Conservation (phyloP, 2,329 filamentous ascomycete genomes). For the Monosporascus cannonballus region DNA sequence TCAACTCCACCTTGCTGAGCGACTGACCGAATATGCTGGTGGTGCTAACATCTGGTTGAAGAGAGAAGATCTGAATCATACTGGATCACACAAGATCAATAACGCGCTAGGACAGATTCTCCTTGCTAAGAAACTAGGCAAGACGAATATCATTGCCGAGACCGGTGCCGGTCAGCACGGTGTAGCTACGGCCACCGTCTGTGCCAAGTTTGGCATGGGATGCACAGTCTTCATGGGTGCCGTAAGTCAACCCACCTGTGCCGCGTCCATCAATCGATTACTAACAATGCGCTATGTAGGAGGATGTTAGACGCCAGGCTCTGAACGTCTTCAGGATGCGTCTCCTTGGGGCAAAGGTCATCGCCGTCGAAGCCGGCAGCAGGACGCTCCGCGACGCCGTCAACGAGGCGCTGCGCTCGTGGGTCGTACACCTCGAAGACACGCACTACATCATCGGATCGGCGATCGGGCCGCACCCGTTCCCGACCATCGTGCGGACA, state of each 20-base stretch:
- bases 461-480: slow-evolving; percentile 94
- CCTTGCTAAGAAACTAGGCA: slow-evolving; percentile 77
- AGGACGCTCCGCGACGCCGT: slow-evolving; percentile 80
- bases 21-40: slow-evolving; percentile 80
- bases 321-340: slow-evolving; percentile 99
- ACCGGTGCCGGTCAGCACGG: slow-evolving; percentile 97
- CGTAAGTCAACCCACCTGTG: slow-evolving; percentile 28
- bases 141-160: slow-evolving; percentile 96
- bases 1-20: slow-evolving; percentile 81
- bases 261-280: background rate
- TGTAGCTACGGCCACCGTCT: slow-evolving; percentile 94
- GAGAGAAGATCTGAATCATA: slow-evolving; percentile 96
- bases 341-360: slow-evolving; percentile 84
- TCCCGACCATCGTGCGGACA: slow-evolving; percentile 94
- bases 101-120: slow-evolving; percentile 93
- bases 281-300: slow-evolving; percentile 33
- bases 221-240: slow-evolving; percentile 98
- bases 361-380: slow-evolving; percentile 87
- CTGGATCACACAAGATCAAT: slow-evolving; percentile 98
- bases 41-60: slow-evolving; percentile 98
- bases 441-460: slow-evolving; percentile 99
- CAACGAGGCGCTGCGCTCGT: slow-evolving; percentile 90
- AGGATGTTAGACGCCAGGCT: slow-evolving; percentile 92
- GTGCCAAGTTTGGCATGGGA: slow-evolving; percentile 96
- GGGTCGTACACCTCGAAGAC: slow-evolving; percentile 87